phyloP scores from a whole-genome alignment of 1,284 basidiomycete genomes.

The Flammula alnicola region DNA sequence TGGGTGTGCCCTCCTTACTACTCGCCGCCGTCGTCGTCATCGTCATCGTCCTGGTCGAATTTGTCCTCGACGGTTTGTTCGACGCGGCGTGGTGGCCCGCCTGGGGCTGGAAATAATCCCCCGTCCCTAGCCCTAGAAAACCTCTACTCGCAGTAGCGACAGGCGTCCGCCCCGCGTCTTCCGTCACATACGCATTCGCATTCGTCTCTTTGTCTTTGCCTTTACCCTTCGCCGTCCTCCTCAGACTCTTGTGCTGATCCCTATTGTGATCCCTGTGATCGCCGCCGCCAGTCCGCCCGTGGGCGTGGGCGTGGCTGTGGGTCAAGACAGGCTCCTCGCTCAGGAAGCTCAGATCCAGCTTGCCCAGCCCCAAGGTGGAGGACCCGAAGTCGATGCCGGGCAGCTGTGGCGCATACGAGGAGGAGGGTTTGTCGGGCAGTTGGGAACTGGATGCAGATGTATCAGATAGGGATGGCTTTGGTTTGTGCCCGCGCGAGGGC shows the following conservation, averaged over 20 bases:
- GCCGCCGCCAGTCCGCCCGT: no score
- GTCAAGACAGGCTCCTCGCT: not conserved
- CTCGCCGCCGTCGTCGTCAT: no score
- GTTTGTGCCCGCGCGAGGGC: not conserved
- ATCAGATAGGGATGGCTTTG: not conserved
- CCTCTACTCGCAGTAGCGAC: not conserved
- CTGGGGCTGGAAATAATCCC: not conserved
- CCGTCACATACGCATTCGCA: no score
- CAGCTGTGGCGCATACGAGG: not conserved
- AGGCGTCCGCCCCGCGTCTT: constrained; percentile 11
- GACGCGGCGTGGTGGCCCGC: not conserved
- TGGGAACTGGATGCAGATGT: not conserved
- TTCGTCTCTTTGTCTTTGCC: no score
- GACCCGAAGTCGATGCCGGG: not conserved
- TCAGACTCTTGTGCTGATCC: no score
- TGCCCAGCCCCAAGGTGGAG: not conserved
- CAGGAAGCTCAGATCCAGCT: not conserved
- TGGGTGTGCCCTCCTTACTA: no score
- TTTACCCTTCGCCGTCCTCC: not conserved
- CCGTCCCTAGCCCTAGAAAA: not conserved
- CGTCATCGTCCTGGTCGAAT: no score
- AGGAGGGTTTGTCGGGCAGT: not conserved
- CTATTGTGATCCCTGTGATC: no score
- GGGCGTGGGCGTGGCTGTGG: not conserved
- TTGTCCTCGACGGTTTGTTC: not conserved